These are phyloP conservation scores for Rhodotorula glutinis DNA, from an alignment of 1,284 basidiomycete species.

Conservation along the genomic window DNA sequence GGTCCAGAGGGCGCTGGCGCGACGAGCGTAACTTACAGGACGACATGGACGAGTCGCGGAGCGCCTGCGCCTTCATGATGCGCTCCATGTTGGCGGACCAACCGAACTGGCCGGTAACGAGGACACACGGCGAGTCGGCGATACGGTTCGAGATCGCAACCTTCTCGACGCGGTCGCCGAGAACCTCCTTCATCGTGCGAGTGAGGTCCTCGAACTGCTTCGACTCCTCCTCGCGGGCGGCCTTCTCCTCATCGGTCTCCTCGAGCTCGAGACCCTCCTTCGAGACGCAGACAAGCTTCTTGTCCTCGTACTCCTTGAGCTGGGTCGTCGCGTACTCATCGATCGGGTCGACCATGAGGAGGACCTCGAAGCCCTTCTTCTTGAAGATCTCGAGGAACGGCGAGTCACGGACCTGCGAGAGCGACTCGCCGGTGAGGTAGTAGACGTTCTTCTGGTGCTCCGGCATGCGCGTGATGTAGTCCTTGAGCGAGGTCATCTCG, in stretches of 20 bases:
- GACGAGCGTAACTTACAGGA: constrained; percentile 54
- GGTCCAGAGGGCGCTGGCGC: too few relatives aligned
- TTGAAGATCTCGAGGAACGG: constrained; percentile 99
- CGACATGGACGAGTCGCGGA: constrained; percentile 97
- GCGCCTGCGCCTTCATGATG: constrained; percentile 99
- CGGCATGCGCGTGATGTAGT: constrained; percentile 99
- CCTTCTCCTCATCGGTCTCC: constrained; percentile 98
- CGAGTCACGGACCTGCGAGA: constrained; percentile 85
- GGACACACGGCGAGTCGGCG: constrained; percentile 89
- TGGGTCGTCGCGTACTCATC: constrained; percentile 97
- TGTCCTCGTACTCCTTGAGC: constrained; percentile 98
- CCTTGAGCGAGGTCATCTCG: constrained; percentile 91
- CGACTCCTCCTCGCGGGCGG: constrained; percentile 79
- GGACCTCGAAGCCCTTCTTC: constrained; percentile 99
- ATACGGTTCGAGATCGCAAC: constrained; percentile 98
- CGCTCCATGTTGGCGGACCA: constrained; percentile 98
- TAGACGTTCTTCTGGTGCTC: constrained; percentile 99
- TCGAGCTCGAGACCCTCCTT: constrained; percentile 99
- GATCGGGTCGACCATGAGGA: constrained; percentile 96
- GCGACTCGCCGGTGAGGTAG: constrained; percentile 98
- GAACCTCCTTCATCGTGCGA: constrained; percentile 94
- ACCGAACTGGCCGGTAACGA: constrained; percentile 97
- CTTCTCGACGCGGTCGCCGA: constrained; percentile 99
- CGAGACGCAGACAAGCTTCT: constrained; percentile 96
- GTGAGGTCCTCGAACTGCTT: constrained; percentile 84